These are phyloP conservation scores for Chrysochromulina parva DNA, from an alignment of 78 protist species.

Conservation along the genomic window DNA sequence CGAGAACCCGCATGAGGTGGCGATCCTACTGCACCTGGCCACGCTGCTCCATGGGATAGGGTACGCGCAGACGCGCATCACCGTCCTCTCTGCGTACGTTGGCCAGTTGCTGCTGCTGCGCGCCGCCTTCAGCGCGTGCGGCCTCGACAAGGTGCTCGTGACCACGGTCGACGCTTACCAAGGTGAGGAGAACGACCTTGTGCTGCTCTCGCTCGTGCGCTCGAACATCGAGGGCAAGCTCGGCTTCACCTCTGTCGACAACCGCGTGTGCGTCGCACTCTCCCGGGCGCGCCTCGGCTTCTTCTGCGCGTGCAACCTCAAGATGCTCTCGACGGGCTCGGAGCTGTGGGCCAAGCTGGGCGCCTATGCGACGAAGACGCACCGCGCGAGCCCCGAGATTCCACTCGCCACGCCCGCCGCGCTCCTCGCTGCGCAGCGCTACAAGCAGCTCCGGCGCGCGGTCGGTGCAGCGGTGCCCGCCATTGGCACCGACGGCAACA, in stretches of 20 bases:
- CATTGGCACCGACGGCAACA: too few relatives aligned
- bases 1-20: conserved; percentile 40
- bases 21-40: neutral
- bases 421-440: too few relatives aligned
- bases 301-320: conserved; percentile 39
- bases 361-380: too few relatives aligned
- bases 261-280: conserved; percentile 62
- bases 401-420: too few relatives aligned
- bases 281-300: conserved; percentile 71
- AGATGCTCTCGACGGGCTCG: neutral
- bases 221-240: conserved; percentile 41
- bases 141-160: neutral
- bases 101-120: conserved; percentile 63
- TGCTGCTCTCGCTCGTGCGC: conserved; percentile 65
- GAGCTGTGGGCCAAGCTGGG: neutral
- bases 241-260: conserved; percentile 53
- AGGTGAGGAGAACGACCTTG: conserved; percentile 67
- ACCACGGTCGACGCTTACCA: conserved; percentile 19
- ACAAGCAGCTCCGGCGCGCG: too few relatives aligned
- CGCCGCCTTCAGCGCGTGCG: neutral
- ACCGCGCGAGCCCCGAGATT: too few relatives aligned
- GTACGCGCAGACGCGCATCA: conserved; percentile 8
- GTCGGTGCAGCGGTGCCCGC: too few relatives aligned
- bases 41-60: neutral
- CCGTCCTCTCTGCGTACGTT: conserved; percentile 75